phyloP scores from a whole-genome alignment of 768 basidiomycete genomes.

The Baorangia bicolor region DNA sequence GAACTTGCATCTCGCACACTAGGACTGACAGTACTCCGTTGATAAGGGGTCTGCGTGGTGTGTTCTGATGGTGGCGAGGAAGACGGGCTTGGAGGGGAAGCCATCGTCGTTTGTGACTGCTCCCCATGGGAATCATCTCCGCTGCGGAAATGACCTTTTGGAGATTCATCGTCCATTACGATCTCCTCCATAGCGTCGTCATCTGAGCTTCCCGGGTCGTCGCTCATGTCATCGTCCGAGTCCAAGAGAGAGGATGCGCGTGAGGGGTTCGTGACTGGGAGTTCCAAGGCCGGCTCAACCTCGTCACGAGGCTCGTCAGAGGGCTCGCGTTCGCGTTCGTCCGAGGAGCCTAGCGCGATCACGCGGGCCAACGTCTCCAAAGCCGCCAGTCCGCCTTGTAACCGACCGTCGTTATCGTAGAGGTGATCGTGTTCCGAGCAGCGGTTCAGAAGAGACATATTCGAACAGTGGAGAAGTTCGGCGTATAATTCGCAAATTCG shows the following conservation, averaged over 20 bases:
- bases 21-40: constrained; percentile 25
- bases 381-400: constrained; percentile 83
- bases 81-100: constrained; percentile 31
- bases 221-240: constrained; percentile 79
- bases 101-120: constrained; percentile 29
- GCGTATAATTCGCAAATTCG: constrained; percentile 96
- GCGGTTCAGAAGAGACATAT: constrained; percentile 95
- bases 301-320: constrained; percentile 60
- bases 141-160: constrained; percentile 28
- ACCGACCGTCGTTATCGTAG: constrained; percentile 81
- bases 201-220: constrained; percentile 70
- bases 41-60: constrained; percentile 24
- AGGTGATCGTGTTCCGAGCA: constrained; percentile 59
- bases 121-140: constrained; percentile 33
- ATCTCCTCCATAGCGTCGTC: constrained; percentile 85
- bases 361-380: constrained; percentile 87
- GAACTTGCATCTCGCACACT: constrained; percentile 32
- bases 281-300: constrained; percentile 60
- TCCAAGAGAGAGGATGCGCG: constrained; percentile 54
- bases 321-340: constrained; percentile 51
- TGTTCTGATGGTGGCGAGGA: constrained; percentile 33
- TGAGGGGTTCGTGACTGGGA: constrained; percentile 60
- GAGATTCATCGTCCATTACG: constrained; percentile 66
- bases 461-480: constrained; percentile 95
- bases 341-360: constrained; percentile 62